A percentile compares a stretch with the other conserved stretches of the same genome.
phyloP scores from a whole-genome alignment of 345 rosid genomes.

The Eucalyptus dawsonii region DNA sequence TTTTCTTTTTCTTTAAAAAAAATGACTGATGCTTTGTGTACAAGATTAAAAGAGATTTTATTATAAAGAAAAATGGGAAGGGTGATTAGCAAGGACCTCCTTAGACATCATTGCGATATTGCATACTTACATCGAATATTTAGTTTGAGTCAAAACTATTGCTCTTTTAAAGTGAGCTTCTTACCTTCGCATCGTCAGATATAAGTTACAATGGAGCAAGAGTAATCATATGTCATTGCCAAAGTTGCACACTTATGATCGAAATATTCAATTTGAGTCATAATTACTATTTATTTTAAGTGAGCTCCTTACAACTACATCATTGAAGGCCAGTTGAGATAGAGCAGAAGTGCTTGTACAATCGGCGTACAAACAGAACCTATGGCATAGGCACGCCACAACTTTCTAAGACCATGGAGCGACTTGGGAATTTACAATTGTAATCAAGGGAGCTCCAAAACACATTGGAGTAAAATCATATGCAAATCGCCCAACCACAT shows the following conservation, averaged over 20 bases:
- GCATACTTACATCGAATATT: background rate
- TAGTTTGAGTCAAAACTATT: accelerated
- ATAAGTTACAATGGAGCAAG: background rate
- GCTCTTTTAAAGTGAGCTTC: background rate
- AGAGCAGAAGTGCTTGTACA: background rate
- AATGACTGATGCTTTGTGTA: background rate
- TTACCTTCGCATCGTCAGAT: accelerated
- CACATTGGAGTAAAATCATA: background rate
- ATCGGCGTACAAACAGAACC: background rate
- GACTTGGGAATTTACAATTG: background rate
- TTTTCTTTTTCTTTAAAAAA: background rate
- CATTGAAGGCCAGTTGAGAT: background rate
- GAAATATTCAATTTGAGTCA: too few relatives aligned
- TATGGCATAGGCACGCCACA: background rate
- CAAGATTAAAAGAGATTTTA: background rate
- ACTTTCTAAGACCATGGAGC: background rate
- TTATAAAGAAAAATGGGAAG: background rate
- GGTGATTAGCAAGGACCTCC: background rate
- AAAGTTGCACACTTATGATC: accelerated
- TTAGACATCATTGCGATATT: accelerated
- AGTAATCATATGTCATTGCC: accelerated
- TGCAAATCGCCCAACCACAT: background rate
- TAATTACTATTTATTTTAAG: too few relatives aligned
- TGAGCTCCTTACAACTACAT: background rate
- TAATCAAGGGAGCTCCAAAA: background rate